A percentile compares a stretch with the other conserved stretches of the same genome.
These are phyloP conservation scores for Cylindrotheca fusiformis DNA, from an alignment of 108 stramenopile genomes.

Conservation along the genomic window DNA sequence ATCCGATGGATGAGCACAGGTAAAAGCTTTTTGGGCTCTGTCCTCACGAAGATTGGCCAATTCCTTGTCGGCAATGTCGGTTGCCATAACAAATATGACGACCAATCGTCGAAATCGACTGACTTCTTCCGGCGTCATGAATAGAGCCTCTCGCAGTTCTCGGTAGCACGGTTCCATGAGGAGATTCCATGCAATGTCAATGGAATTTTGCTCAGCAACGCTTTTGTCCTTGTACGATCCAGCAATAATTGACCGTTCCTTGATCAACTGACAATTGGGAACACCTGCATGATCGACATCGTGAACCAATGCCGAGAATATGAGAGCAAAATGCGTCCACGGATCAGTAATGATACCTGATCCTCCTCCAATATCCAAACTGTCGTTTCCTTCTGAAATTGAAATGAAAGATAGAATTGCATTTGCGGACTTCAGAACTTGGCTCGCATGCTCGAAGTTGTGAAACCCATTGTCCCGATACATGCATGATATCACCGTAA, in stretches of 20 bases:
- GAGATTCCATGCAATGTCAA: constrained; percentile 34
- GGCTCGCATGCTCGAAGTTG: constrained; percentile 42
- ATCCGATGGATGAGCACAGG: background rate
- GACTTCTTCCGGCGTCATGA: constrained; percentile 16
- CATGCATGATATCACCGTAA: constrained; percentile 28
- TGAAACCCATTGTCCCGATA: constrained; percentile 44
- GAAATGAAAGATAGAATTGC: background rate
- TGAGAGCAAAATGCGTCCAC: constrained; percentile 28
- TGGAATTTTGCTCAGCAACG: constrained; percentile 41
- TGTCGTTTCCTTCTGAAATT: background rate
- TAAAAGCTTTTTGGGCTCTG: constrained; percentile 32
- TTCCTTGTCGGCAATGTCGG: constrained; percentile 50
- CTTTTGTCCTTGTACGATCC: constrained; percentile 40
- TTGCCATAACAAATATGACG: constrained; percentile 35
- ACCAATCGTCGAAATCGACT: constrained; percentile 28
- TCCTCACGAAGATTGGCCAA: constrained; percentile 27
- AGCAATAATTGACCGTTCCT: constrained; percentile 35
- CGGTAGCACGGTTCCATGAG: constrained; percentile 39
- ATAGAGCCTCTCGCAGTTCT: constrained; percentile 29
- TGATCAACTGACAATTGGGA: constrained; percentile 48
- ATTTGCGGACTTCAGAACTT: constrained; percentile 2
- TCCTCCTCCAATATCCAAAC: constrained; percentile 4
- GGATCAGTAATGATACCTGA: constrained; percentile 31
- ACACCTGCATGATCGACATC: constrained; percentile 37
- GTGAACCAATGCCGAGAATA: constrained; percentile 33